phyloP scores from a whole-genome alignment of 108 stramenopile genomes.

The Fragilaria crotonensis region DNA sequence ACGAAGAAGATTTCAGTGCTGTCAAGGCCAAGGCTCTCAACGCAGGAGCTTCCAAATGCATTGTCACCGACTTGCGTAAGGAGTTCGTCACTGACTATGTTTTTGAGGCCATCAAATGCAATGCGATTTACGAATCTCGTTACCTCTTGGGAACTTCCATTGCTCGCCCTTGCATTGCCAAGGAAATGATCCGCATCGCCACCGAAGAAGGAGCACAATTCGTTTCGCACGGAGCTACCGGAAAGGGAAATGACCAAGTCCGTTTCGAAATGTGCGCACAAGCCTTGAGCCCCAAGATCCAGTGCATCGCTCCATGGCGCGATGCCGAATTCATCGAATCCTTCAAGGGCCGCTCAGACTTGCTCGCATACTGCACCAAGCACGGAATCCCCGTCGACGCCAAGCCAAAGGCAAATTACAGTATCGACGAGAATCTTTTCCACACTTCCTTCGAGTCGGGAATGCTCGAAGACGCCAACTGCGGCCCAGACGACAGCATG shows the following conservation, averaged over 20 bases:
- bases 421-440: slow-evolving; percentile 97
- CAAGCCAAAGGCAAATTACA: slow-evolving; percentile 94
- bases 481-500: slow-evolving; percentile 80
- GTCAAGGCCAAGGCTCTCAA: slow-evolving; percentile 84
- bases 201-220: slow-evolving; percentile 82
- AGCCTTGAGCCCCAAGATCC: slow-evolving; percentile 89
- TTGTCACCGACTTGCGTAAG: slow-evolving; percentile 88
- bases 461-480: slow-evolving; percentile 86
- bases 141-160: slow-evolving; percentile 94
- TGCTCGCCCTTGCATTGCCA: slow-evolving; percentile 97
- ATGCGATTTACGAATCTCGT: slow-evolving; percentile 92
- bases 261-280: slow-evolving; percentile 99
- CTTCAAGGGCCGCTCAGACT: slow-evolving; percentile 92
- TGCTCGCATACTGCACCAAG: slow-evolving; percentile 94
- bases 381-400: slow-evolving; percentile 95
- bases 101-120: slow-evolving; percentile 91
- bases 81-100: slow-evolving; percentile 97
- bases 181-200: slow-evolving; percentile 98
- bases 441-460: slow-evolving; percentile 98
- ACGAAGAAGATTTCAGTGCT: slow-evolving; percentile 78
- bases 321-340: slow-evolving; percentile 92
- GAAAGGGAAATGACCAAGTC: slow-evolving; percentile 99
- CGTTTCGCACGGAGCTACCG: slow-evolving; percentile 97
- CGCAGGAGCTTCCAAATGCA: slow-evolving; percentile 82
- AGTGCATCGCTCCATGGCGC: slow-evolving; percentile 96